A percentile compares a stretch with the other conserved stretches of the same genome.
Evolutionary conservation across 768 basidiomycete species (phyloP).

Genomic region (Mycena maculata): DNA sequence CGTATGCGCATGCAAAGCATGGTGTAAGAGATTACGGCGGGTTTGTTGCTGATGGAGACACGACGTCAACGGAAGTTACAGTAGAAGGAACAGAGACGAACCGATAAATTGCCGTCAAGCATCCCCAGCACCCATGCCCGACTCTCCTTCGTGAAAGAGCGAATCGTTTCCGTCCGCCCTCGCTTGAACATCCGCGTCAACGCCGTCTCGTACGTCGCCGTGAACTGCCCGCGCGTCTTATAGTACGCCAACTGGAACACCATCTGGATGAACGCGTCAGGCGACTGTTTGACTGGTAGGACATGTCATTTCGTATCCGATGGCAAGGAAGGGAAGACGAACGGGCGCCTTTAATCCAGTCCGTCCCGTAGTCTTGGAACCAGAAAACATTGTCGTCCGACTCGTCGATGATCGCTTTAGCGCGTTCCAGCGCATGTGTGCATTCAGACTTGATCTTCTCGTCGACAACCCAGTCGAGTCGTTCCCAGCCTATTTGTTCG

Average conservation of each 20-base stretch:
- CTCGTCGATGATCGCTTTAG: constrained; percentile 70
- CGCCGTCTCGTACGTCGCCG: constrained; percentile 94
- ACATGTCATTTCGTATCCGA: background rate
- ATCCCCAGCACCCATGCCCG: constrained; percentile 83
- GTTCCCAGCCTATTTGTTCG: constrained; percentile 58
- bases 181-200: constrained; percentile 88
- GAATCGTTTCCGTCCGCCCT: constrained; percentile 92
- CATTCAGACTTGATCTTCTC: constrained; percentile 68
- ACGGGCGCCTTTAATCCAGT: constrained; percentile 88
- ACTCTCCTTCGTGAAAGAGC: constrained; percentile 78
- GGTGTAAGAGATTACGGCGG: constrained; percentile 64
- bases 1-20: constrained; percentile 78
- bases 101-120: constrained; percentile 64
- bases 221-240: constrained; percentile 77
- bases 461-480: constrained; percentile 83
- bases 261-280: constrained; percentile 93
- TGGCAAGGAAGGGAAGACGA: constrained; percentile 39
- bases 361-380: constrained; percentile 84
- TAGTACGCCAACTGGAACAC: constrained; percentile 93
- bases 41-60: constrained; percentile 45
- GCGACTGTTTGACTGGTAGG: constrained; percentile 54
- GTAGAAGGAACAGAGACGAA: constrained; percentile 42
- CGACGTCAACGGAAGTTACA: background rate
- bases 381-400: constrained; percentile 88
- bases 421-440: constrained; percentile 65